Percentiles rank a stretch among this genome's conserved stretches.
phyloP scores from a whole-genome alignment of 495 filamentous ascomycete species.

The Extremus antarcticus region DNA sequence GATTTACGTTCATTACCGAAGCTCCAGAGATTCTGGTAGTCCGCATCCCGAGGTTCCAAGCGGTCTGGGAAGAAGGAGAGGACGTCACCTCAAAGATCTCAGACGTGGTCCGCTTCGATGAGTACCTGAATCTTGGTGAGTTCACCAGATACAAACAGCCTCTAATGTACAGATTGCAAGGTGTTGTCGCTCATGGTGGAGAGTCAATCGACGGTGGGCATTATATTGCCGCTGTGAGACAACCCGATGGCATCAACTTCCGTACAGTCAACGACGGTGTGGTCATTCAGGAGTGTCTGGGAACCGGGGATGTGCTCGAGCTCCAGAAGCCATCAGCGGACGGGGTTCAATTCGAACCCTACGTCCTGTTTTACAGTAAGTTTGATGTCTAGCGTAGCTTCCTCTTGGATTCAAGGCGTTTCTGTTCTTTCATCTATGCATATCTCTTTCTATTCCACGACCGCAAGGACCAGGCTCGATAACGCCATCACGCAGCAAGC shows the following conservation, averaged over 20 bases:
- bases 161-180: not conserved
- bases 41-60: not conserved
- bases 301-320: not conserved
- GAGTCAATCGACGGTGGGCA: not conserved
- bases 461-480: too few species aligned
- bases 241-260: not conserved
- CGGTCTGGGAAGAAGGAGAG: not conserved
- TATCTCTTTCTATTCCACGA: too few species aligned
- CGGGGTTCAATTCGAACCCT: not conserved
- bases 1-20: not conserved
- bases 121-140: slow-evolving; percentile 2
- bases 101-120: not conserved
- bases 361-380: slow-evolving; percentile 2
- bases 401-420: too few species aligned
- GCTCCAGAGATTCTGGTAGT: slow-evolving; percentile 8
- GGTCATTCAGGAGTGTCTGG: not conserved
- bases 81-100: not conserved
- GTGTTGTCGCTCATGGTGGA: slow-evolving; percentile 6
- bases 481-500: too few species aligned
- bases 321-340: not conserved
- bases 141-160: not conserved
- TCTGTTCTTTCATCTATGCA: too few species aligned
- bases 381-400: not conserved
- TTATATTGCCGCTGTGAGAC: slow-evolving; percentile 1
- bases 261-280: slow-evolving; percentile 1